Conservation (phyloP, 106 monocot species). For the Platanthera zijinensis region DNA sequence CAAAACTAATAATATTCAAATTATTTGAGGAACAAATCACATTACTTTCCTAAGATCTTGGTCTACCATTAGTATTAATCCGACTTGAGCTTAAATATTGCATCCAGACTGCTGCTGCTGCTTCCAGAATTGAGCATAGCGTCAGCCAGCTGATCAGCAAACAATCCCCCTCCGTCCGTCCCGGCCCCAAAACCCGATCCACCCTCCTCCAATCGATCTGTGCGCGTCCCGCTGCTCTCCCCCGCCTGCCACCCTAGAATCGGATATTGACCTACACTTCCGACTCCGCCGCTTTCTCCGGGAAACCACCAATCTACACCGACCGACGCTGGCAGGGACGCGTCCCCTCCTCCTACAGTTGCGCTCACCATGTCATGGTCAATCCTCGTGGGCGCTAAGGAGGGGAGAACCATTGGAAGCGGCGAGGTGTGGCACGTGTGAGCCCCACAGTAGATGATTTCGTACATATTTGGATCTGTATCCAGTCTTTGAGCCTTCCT, state of each 20-base stretch:
- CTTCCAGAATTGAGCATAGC: constrained; percentile 48
- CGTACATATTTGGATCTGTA: constrained; percentile 49
- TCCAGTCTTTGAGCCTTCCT: constrained; percentile 65
- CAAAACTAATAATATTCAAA: not conserved
- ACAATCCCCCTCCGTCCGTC: constrained; percentile 23
- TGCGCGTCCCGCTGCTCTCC: not conserved
- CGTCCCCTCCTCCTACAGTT: not conserved
- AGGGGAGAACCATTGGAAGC: constrained; percentile 17
- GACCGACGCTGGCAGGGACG: not conserved
- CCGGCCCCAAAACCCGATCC: not conserved
- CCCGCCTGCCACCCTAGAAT: not conserved
- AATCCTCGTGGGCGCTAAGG: not conserved
- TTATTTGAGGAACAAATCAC: not conserved
- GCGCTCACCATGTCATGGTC: not conserved
- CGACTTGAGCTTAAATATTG: constrained; percentile 22
- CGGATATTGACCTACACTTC: not conserved
- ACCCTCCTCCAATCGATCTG: not conserved
- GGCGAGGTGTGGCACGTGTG: constrained; percentile 58
- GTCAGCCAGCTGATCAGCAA: constrained; percentile 41
- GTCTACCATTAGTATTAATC: constrained; percentile 8
- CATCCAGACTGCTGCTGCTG: constrained; percentile 37
- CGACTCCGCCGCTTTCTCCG: not conserved
- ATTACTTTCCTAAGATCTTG: not conserved
- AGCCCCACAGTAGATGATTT: constrained; percentile 44
- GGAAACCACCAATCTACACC: not conserved